Conservation (phyloP, 2,329 filamentous ascomycete genomes). For the Clonostachys solani region DNA sequence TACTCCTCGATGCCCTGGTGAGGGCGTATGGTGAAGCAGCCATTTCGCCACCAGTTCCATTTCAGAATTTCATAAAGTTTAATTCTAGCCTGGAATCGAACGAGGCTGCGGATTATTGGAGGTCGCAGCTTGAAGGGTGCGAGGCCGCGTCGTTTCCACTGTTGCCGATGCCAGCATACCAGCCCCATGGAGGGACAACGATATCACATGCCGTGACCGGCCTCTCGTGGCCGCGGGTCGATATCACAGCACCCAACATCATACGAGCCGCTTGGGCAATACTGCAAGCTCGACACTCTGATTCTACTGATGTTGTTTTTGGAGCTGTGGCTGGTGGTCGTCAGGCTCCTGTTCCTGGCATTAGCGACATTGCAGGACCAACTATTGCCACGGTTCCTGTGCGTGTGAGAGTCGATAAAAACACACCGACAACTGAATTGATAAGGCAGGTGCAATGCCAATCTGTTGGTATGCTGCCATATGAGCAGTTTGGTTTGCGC, state of each 20-base stretch:
- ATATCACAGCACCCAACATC: background rate
- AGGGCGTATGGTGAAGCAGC: constrained; percentile 5
- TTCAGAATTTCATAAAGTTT: background rate
- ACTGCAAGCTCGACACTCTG: background rate
- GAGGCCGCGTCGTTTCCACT: background rate
- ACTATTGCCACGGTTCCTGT: constrained; percentile 18
- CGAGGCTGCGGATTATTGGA: background rate
- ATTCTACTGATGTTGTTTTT: constrained; percentile 18
- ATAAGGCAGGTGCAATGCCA: constrained; percentile 22
- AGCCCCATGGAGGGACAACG: background rate
- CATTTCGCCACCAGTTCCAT: background rate
- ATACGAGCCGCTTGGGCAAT: constrained; percentile 1
- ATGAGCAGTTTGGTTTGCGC: constrained; percentile 9
- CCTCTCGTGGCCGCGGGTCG: background rate
- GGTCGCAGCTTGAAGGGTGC: background rate
- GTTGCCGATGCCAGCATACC: background rate
- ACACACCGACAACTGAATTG: constrained; percentile 24
- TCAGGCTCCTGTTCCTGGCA: constrained; percentile 10
- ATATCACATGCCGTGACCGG: background rate
- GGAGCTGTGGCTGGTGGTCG: constrained; percentile 15
- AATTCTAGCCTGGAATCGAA: background rate
- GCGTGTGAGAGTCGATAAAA: constrained; percentile 15
- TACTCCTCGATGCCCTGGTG: constrained; percentile 12
- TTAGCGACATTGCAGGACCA: constrained; percentile 15
- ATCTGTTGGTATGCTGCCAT: constrained; percentile 6